Percentiles rank a stretch among this genome's conserved stretches.
Conservation (phyloP, 2,329 filamentous ascomycete genomes). For the Bertia moriformis region DNA sequence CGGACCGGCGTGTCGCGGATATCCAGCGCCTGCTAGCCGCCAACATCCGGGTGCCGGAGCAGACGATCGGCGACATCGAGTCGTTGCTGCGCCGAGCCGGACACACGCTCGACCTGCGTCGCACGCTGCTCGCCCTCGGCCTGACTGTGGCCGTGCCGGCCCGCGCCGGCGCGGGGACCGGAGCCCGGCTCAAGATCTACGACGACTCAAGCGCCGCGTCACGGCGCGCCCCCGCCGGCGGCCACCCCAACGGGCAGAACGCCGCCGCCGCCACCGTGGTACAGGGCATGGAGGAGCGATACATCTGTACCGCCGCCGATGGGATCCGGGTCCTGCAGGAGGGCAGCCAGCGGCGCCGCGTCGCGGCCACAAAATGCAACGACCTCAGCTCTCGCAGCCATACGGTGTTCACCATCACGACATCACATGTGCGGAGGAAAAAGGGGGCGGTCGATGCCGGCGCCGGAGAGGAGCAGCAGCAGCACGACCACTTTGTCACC, state of each 20-base stretch:
- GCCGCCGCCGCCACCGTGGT: slow-evolving; percentile 84
- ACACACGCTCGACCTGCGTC: too few species aligned
- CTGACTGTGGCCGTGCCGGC: too few species aligned
- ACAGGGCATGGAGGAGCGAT: slow-evolving; percentile 93
- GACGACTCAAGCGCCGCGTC: too few species aligned
- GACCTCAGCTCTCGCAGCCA: slow-evolving; percentile 93
- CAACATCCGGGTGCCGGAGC: too few species aligned
- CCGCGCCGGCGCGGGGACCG: too few species aligned
- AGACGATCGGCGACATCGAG: too few species aligned
- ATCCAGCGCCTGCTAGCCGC: too few species aligned
- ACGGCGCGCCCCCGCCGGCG: too few species aligned
- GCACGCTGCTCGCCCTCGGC: too few species aligned
- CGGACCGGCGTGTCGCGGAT: too few species aligned
- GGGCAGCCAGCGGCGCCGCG: slow-evolving; percentile 85
- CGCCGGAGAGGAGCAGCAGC: not conserved
- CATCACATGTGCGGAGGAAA: slow-evolving; percentile 68
- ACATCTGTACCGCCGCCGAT: slow-evolving; percentile 71
- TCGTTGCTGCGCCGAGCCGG: too few species aligned
- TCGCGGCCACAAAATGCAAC: slow-evolving; percentile 99
- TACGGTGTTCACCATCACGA: slow-evolving; percentile 91
- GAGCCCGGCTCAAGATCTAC: slow-evolving; percentile 86
- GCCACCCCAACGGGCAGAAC: too few species aligned
- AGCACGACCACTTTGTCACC: slow-evolving; percentile 75
- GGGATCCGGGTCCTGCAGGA: slow-evolving; percentile 80
- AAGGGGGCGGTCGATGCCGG: slow-evolving; percentile 65